These are phyloP conservation scores for Penicillium mononematosum DNA, from an alignment of 495 filamentous ascomycete genomes.

Conservation along the genomic window DNA sequence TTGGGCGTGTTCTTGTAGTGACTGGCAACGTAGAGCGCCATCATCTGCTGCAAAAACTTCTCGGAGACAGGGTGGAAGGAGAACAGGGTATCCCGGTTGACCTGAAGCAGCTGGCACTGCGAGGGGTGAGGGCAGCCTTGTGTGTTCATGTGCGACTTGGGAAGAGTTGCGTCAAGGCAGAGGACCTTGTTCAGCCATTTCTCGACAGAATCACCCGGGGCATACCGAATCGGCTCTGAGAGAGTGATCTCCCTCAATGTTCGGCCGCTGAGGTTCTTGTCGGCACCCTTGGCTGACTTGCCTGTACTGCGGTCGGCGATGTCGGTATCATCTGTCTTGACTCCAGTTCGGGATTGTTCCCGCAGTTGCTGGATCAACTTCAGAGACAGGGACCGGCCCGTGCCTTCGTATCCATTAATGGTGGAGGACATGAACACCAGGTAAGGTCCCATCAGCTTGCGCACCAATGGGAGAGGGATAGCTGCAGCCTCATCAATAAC, in stretches of 20 bases:
- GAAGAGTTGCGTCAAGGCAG: constrained; percentile 87
- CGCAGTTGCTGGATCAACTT: constrained; percentile 97
- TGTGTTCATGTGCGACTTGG: constrained; percentile 68
- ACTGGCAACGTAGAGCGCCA: constrained; percentile 95
- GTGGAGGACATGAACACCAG: constrained; percentile 99
- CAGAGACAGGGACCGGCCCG: constrained; percentile 87
- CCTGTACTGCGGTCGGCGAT: constrained; percentile 73
- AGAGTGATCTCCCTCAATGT: constrained; percentile 92
- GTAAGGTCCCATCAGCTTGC: constrained; percentile 96
- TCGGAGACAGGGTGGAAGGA: constrained; percentile 97
- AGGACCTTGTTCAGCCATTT: constrained; percentile 95
- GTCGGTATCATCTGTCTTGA: constrained; percentile 57
- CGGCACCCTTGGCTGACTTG: constrained; percentile 61
- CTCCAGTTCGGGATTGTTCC: constrained; percentile 74
- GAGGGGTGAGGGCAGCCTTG: constrained; percentile 87
- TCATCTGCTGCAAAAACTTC: constrained; percentile 97
- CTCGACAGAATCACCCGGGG: constrained; percentile 85
- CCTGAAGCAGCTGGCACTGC: constrained; percentile 83
- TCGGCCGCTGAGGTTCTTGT: constrained; percentile 64
- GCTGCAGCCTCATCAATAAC: constrained; percentile 98
- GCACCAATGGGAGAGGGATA: constrained; percentile 88
- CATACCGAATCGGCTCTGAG: constrained; percentile 91
- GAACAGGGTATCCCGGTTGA: constrained; percentile 97
- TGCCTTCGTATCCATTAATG: constrained; percentile 98
- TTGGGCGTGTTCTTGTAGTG: constrained; percentile 99